Conservation (phyloP, 345 rosid species). For the Stellera chamaejasme region DNA sequence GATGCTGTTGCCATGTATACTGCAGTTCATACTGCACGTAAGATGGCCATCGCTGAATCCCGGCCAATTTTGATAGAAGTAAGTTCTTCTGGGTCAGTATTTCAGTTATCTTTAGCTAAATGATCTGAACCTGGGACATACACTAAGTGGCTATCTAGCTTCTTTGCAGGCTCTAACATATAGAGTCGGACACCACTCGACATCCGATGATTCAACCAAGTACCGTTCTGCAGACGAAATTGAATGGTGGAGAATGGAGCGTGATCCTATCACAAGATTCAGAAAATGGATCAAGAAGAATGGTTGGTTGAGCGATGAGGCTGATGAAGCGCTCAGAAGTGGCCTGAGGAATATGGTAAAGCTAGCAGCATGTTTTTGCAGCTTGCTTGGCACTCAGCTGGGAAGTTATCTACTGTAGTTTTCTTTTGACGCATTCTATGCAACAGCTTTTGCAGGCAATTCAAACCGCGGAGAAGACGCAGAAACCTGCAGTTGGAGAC, state of each 20-base stretch:
- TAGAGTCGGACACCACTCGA: conserved; percentile 84
- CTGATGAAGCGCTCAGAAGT: conserved; percentile 55
- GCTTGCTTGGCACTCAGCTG: background rate
- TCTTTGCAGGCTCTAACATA: conserved; percentile 67
- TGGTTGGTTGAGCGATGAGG: conserved; percentile 74
- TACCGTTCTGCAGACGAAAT: conserved; percentile 73
- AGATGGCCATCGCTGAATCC: conserved; percentile 58
- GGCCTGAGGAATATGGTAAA: conserved; percentile 62
- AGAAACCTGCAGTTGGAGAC: conserved; percentile 59
- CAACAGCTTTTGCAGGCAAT: conserved; percentile 64
- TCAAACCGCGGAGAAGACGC: conserved; percentile 60
- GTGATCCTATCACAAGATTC: conserved; percentile 61
- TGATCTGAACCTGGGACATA: background rate
- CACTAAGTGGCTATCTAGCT: background rate
- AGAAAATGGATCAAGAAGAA: conserved; percentile 61
- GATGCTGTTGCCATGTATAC: conserved; percentile 85
- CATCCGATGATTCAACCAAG: conserved; percentile 92
- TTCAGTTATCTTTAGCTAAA: background rate
- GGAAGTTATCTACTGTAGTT: background rate
- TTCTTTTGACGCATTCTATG: background rate
- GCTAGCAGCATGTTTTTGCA: background rate
- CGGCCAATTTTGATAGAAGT: conserved; percentile 89
- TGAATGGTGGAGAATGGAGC: conserved; percentile 51
- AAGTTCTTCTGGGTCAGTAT: conserved; percentile 4
- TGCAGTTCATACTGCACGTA: conserved; percentile 65